Evolutionary conservation across 768 basidiomycete genomes (phyloP), one percentile per base, ranked within the genome.

Genomic region (Suillus sp.): DNA sequence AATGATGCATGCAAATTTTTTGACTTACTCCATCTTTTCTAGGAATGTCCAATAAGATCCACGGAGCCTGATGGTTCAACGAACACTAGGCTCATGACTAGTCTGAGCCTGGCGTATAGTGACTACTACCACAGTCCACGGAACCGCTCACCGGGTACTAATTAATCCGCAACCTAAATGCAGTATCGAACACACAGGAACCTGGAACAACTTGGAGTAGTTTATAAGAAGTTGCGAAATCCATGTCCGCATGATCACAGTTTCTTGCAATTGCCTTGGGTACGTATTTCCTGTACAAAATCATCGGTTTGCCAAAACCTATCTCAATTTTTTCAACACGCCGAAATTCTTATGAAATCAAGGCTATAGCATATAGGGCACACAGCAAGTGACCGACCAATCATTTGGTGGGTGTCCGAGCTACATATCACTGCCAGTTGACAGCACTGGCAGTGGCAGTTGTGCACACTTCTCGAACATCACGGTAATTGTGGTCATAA

Each of bases 1-100:
- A 61, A 59, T 63, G 56, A 64, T 66, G 64, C 62, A 57, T 51
- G 42, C 56, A 61, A 61, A 45, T 54, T 55, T 55, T 18, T 34
- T 34, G 13, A 84, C 92, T 78, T 77, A 97, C 96, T 65, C 82
- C 83, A 58, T 82, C 68, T 78, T 97, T 99, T 32, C 96, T 97
- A 18, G 97, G 97, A 68, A 99, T 99, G 22, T 13, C 13, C 11
- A 22, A 45, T 45, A n/a, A n/a, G 9, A 20, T 20, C 20, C 20
- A 43, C n/a, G 20, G n/a, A 45, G 2, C n/a, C 4, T 22, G 45
- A 45, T 43, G 20, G 11, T 45, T 45, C 11, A n/a, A 22, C n/a
- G 11, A n/a, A 45, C 5, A 45, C n/a, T 10, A 43, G n/a, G n/a
- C 20, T 43, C 4, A 20, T 20, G 20, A 20, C 42, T 3, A 42